Conservation (phyloP, 148 eudicot genomes). For the Polygonum maritimum region DNA sequence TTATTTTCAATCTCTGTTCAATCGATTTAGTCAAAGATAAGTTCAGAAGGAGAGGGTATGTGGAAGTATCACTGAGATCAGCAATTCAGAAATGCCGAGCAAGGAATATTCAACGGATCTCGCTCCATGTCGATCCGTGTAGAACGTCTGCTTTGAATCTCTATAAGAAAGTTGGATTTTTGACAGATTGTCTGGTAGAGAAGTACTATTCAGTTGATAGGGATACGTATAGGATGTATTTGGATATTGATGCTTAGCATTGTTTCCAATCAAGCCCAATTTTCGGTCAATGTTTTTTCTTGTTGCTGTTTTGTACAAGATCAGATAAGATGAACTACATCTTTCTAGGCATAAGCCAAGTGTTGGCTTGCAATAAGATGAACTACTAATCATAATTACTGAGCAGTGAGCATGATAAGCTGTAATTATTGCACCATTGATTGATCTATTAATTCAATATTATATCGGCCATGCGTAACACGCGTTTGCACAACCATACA, state of each 20-base stretch:
- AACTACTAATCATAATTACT: background rate
- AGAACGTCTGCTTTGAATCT: slow-evolving; percentile 67
- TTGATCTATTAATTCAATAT: background rate
- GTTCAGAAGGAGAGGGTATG: slow-evolving; percentile 55
- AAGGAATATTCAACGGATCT: slow-evolving; percentile 50
- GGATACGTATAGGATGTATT: slow-evolving; percentile 79
- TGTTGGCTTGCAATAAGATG: background rate
- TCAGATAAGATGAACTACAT: too few species aligned
- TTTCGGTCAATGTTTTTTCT: background rate
- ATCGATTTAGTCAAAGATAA: slow-evolving; percentile 63
- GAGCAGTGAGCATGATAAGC: background rate
- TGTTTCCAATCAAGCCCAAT: background rate
- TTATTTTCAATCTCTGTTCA: too few species aligned
- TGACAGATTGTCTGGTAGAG: slow-evolving; percentile 46
- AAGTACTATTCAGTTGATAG: slow-evolving; percentile 73
- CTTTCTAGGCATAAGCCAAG: background rate
- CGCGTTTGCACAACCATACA: background rate
- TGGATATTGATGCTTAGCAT: slow-evolving; percentile 32
- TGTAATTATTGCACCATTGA: background rate
- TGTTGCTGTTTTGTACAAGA: background rate
- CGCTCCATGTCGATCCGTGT: slow-evolving; percentile 81
- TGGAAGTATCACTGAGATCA: slow-evolving; percentile 61
- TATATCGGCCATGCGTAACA: background rate
- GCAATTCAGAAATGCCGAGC: slow-evolving; percentile 67
- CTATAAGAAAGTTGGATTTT: slow-evolving; percentile 72